These are phyloP conservation scores for Pichia sorboxylosa DNA, from an alignment of 1,139 yeast species.

Conservation along the genomic window DNA sequence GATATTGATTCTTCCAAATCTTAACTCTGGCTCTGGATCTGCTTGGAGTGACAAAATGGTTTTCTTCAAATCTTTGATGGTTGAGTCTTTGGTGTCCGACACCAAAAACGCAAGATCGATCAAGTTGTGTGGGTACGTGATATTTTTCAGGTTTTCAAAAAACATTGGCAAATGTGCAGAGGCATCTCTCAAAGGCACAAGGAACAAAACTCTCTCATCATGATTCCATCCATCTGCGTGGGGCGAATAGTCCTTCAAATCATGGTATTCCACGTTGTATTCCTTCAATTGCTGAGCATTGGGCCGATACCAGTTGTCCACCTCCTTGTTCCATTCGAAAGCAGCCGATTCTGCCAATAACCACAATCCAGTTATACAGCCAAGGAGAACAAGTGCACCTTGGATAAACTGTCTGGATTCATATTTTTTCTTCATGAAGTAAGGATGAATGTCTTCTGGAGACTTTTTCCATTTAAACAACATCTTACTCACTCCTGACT, in stretches of 20 bases:
- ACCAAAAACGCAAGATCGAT: conserved; percentile 50
- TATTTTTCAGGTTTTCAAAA: conserved; percentile 43
- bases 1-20: conserved; percentile 51
- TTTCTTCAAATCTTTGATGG: conserved; percentile 36
- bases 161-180: conserved; percentile 55
- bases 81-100: conserved; percentile 46
- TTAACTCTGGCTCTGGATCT: conserved; percentile 30
- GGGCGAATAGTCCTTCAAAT: conserved; percentile 34
- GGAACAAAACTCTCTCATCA: conserved; percentile 42
- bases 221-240: conserved; percentile 42
- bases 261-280: conserved; percentile 24
- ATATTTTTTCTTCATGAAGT: no score
- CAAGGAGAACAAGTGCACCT: no score
- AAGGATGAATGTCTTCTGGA: no score
- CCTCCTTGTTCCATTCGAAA: no score
- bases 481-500: no score
- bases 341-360: no score
- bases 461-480: no score
- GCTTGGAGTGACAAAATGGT: conserved; percentile 35
- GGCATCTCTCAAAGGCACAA: conserved; percentile 52
- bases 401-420: no score
- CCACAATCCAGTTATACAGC: no score
- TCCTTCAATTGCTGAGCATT: no score
- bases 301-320: no score
- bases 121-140: conserved; percentile 46